phyloP scores from a whole-genome alignment of 1,284 basidiomycete species.

The Coriolopsis trogii region DNA sequence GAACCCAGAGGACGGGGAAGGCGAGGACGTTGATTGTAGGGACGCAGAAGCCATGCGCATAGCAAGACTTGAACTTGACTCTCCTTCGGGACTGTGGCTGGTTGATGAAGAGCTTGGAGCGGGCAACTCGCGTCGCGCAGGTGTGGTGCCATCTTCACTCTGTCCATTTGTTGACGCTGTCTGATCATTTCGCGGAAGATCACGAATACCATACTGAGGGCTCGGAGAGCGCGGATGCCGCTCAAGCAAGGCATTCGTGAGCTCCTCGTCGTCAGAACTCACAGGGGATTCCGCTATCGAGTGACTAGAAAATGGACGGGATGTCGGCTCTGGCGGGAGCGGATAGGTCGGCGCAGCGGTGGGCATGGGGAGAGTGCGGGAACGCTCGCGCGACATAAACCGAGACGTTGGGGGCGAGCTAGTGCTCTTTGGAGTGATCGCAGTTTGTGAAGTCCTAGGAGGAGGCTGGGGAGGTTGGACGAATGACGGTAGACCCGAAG shows the following conservation, averaged over 20 bases:
- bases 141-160: neutral
- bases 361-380: constrained; percentile 24
- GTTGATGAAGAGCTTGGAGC: constrained; percentile 11
- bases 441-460: constrained; percentile 1
- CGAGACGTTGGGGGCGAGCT: constrained; percentile 8
- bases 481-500: constrained; percentile 6
- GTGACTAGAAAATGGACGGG: neutral
- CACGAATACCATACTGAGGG: constrained; percentile 33
- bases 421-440: neutral
- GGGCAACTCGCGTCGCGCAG: constrained; percentile 14
- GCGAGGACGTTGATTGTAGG: constrained; percentile 5
- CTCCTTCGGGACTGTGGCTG: neutral
- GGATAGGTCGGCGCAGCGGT: constrained; percentile 20
- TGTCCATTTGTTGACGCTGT: neutral
- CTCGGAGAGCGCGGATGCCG: constrained; percentile 29
- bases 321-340: constrained; percentile 13
- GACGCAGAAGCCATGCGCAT: constrained; percentile 18
- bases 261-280: constrained; percentile 33
- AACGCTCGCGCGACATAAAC: constrained; percentile 19
- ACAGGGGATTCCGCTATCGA: constrained; percentile 18
- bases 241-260: constrained; percentile 29
- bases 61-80: constrained; percentile 14
- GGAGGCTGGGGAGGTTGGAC: neutral
- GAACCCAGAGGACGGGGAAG: constrained; percentile 2
- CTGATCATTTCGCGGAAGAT: constrained; percentile 17